Percentiles rank a stretch among this genome's conserved stretches.
phyloP scores from a whole-genome alignment of 805 yeast species.

The Saccharomycopsis fermentans region DNA sequence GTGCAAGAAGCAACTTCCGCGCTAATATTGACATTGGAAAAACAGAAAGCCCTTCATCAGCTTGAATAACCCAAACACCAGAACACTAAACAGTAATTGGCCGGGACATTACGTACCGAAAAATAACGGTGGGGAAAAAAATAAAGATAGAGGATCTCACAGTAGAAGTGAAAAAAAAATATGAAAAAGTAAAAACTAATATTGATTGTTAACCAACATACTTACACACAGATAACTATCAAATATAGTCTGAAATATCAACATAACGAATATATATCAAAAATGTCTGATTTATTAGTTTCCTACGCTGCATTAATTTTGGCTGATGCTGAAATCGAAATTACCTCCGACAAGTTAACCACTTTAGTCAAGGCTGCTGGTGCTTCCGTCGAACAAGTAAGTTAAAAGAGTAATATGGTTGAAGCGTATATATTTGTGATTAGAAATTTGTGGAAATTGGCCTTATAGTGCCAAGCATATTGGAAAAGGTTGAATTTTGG shows the following conservation, averaged over 20 bases:
- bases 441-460: not conserved
- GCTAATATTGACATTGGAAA: no score
- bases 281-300: conserved; percentile 89
- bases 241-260: not conserved
- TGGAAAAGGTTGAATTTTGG: no score
- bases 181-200: not conserved
- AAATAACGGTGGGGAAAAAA: not conserved
- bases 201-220: not conserved
- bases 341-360: conserved; percentile 72
- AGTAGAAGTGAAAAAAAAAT: not conserved
- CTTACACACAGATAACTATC: not conserved
- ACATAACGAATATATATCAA: conserved; percentile 14
- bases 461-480: no score
- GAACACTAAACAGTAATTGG: not conserved
- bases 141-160: not conserved
- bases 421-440: not conserved
- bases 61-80: not conserved
- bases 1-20: no score
- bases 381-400: conserved; percentile 53
- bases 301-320: conserved; percentile 97
- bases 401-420: conserved; percentile 14
- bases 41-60: not conserved
- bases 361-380: conserved; percentile 69
- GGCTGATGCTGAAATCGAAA: conserved; percentile 94
- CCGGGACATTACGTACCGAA: not conserved